phyloP scores from a whole-genome alignment of 441 rosid genomes.

The California macrophylla region DNA sequence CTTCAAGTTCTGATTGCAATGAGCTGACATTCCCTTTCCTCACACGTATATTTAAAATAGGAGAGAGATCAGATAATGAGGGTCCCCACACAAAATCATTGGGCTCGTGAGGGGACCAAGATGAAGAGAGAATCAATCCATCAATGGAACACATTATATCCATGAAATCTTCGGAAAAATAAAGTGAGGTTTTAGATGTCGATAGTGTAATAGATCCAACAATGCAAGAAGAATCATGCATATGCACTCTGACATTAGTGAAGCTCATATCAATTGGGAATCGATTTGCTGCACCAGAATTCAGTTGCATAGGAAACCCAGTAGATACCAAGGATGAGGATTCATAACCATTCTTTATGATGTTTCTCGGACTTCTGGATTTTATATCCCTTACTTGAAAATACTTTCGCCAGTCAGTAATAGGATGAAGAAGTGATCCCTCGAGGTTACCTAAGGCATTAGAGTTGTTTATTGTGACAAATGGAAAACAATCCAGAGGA shows the following conservation, averaged over 20 bases:
- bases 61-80: slow-evolving; percentile 39
- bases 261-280: slow-evolving; percentile 41
- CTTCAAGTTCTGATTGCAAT: slow-evolving; percentile 51
- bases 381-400: slow-evolving; percentile 34
- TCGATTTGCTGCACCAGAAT: slow-evolving; percentile 22
- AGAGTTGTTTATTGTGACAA: slow-evolving; percentile 45
- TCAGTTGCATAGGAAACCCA: slow-evolving; percentile 20
- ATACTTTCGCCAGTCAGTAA: slow-evolving; percentile 54
- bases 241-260: slow-evolving; percentile 50
- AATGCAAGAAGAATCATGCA: slow-evolving; percentile 74
- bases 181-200: slow-evolving; percentile 36
- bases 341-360: slow-evolving; percentile 27
- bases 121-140: slow-evolving; percentile 62
- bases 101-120: slow-evolving; percentile 49
- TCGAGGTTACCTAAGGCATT: slow-evolving; percentile 49
- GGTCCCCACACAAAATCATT: slow-evolving; percentile 71
- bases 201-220: slow-evolving; percentile 63
- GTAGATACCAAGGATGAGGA: slow-evolving; percentile 15
- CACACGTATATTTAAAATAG: slow-evolving; percentile 60
- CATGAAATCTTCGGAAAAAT: slow-evolving; percentile 35
- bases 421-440: slow-evolving; percentile 38
- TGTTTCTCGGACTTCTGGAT: slow-evolving; percentile 30
- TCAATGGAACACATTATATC: slow-evolving; percentile 64
- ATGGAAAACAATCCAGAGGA: slow-evolving; percentile 66
- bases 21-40: slow-evolving; percentile 40